Conservation (phyloP, 768 basidiomycete species). For the Galerina sulciceps region DNA sequence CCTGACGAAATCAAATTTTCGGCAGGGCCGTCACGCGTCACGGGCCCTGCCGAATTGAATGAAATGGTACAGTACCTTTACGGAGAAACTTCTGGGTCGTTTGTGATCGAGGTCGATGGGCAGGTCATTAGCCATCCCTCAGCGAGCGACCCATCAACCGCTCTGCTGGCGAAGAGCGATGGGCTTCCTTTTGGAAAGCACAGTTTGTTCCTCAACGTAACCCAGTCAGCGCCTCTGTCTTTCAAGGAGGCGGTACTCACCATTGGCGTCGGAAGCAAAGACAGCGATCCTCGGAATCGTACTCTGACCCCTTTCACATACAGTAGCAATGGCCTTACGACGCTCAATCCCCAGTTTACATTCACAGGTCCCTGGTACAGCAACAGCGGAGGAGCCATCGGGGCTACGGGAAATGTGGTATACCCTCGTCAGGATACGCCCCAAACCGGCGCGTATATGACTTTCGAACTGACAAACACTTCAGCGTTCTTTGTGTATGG, state of each 20-base stretch:
- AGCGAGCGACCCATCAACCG: not conserved
- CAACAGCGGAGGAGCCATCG: not conserved
- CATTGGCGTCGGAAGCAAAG: not conserved
- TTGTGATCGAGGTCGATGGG: not conserved
- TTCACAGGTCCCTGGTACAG: constrained; percentile 2
- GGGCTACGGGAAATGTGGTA: not conserved
- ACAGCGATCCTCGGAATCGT: not conserved
- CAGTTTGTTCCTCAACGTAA: not conserved
- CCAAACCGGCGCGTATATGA: not conserved
- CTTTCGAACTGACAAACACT: constrained; percentile 9
- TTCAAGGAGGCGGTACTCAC: not conserved
- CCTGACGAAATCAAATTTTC: too few species aligned
- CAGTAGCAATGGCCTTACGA: not conserved
- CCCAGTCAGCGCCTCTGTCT: not conserved
- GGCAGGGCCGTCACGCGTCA: too few species aligned
- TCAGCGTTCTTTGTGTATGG: constrained; percentile 15
- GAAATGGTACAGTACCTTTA: too few species aligned
- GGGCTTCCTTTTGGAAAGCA: not conserved
- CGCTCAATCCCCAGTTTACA: not conserved
- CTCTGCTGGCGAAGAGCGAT: not conserved
- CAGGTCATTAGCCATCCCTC: not conserved
- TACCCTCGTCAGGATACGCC: constrained; percentile 9
- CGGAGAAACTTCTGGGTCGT: not conserved
- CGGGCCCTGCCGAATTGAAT: too few species aligned
- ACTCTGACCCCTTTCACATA: not conserved